Base-by-base conservation (phyloP, 2,329 filamentous ascomycete genomes). In the Exophiala oligosperma region DNA sequence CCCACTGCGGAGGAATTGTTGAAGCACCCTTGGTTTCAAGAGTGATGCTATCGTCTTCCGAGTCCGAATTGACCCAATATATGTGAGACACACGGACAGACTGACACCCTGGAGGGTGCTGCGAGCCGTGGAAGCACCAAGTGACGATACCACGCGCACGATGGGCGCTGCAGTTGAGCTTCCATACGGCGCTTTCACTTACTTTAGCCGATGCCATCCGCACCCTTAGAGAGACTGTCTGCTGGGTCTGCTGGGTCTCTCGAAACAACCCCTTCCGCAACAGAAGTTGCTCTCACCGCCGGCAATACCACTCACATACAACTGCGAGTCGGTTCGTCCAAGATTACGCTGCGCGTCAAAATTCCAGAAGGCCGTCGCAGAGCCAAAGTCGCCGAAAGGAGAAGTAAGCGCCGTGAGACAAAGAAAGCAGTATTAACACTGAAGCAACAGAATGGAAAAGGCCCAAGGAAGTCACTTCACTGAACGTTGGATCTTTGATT, bases 11-110 rank as follows among this genome's bases (percentile, higher is more conserved):
- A 56, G 50, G 46, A 69, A 40, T 62, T 71, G 17, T 63, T 71
- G 49, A 54, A 61, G 41, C 57, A 71, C 65, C 68, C 69, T 37
- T 72, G 70, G 69, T 70, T 72, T 59, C 52, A 54, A 38, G 52
- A 54, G 32, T 49, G 52, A 54, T 41, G 21, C n/a, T 41, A 17
- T 41, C 38, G 26, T 40, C 37, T 40, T 40, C 37, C 37, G 37
- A 40, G 37, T 40, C n/a, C 37, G 37, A 40, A 40, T 40, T 40
- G 37, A 40, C 37, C 37, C n/a, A 12, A 40, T 40, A 40, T 40
- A 40, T 40, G 61, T 47, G 37, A 40, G 37, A 40, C 37, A 40
- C 37, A 40, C 37, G 37, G 37, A 40, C 37, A 40, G 37, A 40
- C 37, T 40, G 37, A 12, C 37, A 40, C 37, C 11, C n/a, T 40